phyloP scores from a whole-genome alignment of 257 asterid species.

The Petunia axillaris region DNA sequence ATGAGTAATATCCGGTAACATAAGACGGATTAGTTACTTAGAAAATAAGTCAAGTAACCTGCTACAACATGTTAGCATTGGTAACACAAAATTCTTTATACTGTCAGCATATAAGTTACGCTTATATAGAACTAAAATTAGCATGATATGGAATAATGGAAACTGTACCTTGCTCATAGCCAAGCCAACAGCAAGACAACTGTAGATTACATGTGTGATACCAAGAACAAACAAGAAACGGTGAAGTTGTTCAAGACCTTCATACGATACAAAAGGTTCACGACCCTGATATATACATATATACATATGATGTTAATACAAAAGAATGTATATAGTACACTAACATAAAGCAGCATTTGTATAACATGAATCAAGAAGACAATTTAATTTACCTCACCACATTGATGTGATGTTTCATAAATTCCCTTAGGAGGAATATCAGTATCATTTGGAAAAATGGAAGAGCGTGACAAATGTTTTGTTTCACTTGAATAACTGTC shows the following conservation, averaged over 20 bases:
- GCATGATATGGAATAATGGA: background rate
- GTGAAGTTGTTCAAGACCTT: slow-evolving; percentile 89
- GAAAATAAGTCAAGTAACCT: no score
- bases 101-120: no score
- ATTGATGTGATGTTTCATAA: slow-evolving; percentile 49
- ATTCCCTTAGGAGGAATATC: slow-evolving; percentile 57
- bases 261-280: slow-evolving; percentile 84
- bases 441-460: slow-evolving; percentile 42
- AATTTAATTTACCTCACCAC: slow-evolving; percentile 64
- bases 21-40: no score
- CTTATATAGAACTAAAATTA: background rate
- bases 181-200: slow-evolving; percentile 73
- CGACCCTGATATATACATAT: slow-evolving; percentile 59
- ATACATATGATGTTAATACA: background rate
- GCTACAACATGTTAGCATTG: no score
- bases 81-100: no score
- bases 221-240: slow-evolving; percentile 91
- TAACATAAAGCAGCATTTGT: background rate
- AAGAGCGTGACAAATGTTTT: slow-evolving; percentile 34
- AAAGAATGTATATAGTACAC: background rate
- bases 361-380: background rate
- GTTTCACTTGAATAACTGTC: slow-evolving; percentile 30
- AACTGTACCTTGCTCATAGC: slow-evolving; percentile 85
- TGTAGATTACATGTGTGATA: slow-evolving; percentile 76
- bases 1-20: no score